Evolutionary conservation across 805 yeast species (phyloP), one percentile per base, ranked within the genome.

Genomic region (Gaillardinia entomophila): DNA sequence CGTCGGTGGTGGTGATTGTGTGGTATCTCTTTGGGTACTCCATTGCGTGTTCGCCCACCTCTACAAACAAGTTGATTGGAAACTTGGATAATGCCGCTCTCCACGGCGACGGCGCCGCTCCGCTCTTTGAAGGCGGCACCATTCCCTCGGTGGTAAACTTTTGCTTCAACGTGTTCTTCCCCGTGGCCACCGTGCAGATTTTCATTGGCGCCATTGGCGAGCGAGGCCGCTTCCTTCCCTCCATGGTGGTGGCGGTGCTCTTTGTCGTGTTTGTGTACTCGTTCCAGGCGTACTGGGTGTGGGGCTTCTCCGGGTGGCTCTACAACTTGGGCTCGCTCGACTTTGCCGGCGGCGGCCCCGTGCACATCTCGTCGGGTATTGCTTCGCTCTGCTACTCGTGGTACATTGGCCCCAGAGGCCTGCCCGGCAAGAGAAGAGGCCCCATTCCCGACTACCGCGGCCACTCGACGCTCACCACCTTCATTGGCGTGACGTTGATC

Each of bases 271-370:
- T 67, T n/a, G 62, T 65, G 30, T 68, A 68, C 42, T 64, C 69
- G 36, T 72, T 72, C 8, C 44, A 59, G 24, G 72, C 73, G 3
- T 68, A 55, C 45, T 57, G 71, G 53, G 68, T 68, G n/a, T 68
- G 74, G 74, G 61, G 60, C 17, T 48, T 46, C 4, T 63, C 62
- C 35, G 74, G 74, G 12, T 68, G 71, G 68, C 51, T 68, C 28
- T 58, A 47, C 32, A 57, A 51, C 17, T 49, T 68, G 28, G 74
- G 73, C 4, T 65, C 62, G 3, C 54, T 68, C 34, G 74, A 68
- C 42, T 68, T 68, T 46, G 72, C 73, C 6, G 74, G 73, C 26
- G 74, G 74, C 24, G 72, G 72, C 18, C 73, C 73, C 1, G 74
- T 68, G 20, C 74, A 68, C 46, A 58, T 68, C 33, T 60, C 71